These are phyloP conservation scores for Niveomyces coronatus DNA, from an alignment of 2,329 filamentous ascomycete species.

Conservation along the genomic window DNA sequence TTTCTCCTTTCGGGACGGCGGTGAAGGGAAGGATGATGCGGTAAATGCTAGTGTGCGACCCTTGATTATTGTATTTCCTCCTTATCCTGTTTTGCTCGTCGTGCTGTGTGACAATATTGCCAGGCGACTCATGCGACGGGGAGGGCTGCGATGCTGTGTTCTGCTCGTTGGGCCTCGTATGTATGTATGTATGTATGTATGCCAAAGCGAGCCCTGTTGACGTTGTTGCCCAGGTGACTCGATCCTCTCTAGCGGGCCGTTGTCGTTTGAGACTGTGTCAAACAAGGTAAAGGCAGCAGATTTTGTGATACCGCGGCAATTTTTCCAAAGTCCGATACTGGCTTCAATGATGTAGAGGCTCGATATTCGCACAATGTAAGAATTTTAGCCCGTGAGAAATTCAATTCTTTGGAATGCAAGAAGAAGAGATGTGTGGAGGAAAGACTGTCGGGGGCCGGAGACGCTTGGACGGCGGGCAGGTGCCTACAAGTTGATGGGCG, in stretches of 20 bases:
- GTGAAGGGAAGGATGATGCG: too few species aligned
- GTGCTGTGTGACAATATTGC: not conserved
- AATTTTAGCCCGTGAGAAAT: constrained; percentile 1
- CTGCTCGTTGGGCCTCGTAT: too few species aligned
- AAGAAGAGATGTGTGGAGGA: constrained; percentile 6
- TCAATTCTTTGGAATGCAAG: not conserved
- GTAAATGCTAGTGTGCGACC: too few species aligned
- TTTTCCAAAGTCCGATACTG: not conserved
- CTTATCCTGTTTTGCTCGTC: too few species aligned
- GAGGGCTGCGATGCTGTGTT: not conserved
- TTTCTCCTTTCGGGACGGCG: too few species aligned
- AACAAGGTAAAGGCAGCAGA: too few species aligned
- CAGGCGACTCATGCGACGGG: not conserved
- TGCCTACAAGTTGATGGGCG: too few species aligned
- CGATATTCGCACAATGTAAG: not conserved
- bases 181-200: too few species aligned
- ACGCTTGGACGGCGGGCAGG: not conserved
- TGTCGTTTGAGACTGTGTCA: too few species aligned
- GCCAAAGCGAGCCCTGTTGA: not conserved
- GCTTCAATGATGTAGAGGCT: not conserved
- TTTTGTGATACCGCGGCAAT: not conserved
- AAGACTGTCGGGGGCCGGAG: not conserved
- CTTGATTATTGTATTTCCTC: too few species aligned
- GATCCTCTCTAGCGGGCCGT: not conserved
- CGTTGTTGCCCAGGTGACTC: constrained; percentile 8